Conservation (phyloP, 2,329 filamentous ascomycete genomes). For the Sporothrix protearum region DNA sequence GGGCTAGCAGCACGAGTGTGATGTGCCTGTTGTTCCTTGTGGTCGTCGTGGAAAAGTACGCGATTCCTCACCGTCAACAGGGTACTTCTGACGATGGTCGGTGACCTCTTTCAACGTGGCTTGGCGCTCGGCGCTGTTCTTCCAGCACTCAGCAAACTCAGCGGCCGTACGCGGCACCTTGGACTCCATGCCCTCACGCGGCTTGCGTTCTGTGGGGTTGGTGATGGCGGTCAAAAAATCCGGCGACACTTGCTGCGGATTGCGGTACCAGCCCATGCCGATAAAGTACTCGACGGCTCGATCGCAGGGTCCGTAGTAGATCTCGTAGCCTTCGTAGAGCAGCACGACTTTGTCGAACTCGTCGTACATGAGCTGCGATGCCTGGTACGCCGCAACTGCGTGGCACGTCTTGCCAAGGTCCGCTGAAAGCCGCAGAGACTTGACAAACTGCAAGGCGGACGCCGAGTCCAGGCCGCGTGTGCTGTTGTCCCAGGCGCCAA, state of each 20-base stretch:
- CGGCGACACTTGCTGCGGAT: constrained; percentile 61
- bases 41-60: constrained; percentile 49
- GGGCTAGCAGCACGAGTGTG: constrained; percentile 67
- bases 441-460: constrained; percentile 63
- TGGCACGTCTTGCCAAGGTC: constrained; percentile 59
- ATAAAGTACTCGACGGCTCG: constrained; percentile 64
- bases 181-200: constrained; percentile 59
- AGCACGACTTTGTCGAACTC: constrained; percentile 70
- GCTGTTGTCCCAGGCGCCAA: constrained; percentile 64
- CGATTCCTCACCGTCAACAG: constrained; percentile 37
- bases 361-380: constrained; percentile 59
- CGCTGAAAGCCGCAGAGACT: constrained; percentile 57
- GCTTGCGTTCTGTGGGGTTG: constrained; percentile 66
- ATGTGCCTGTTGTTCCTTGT: constrained; percentile 57
- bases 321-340: constrained; percentile 63
- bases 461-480: constrained; percentile 63
- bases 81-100: constrained; percentile 42
- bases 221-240: constrained; percentile 76
- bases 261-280: constrained; percentile 63
- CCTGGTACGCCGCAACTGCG: constrained; percentile 66
- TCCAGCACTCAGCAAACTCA: constrained; percentile 59
- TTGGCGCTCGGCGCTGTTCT: constrained; percentile 50
- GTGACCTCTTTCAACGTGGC: constrained; percentile 52
- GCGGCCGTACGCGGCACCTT: constrained; percentile 57
- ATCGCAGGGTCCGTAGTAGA: constrained; percentile 61